Base-by-base conservation (phyloP, 2,329 filamentous ascomycete species). In the Aspergillus ochraceus region DNA sequence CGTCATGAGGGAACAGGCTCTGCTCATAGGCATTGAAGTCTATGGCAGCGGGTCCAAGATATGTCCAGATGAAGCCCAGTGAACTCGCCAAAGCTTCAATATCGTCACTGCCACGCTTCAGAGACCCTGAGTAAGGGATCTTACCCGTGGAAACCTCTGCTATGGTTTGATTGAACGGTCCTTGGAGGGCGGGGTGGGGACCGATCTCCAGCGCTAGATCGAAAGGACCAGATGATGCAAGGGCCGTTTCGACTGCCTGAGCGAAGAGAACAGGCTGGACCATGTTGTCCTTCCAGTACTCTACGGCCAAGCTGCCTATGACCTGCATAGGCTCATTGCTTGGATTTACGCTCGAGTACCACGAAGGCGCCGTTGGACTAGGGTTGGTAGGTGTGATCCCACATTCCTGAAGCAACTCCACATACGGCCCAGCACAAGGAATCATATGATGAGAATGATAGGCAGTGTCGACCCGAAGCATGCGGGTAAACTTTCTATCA, bases 381-480 rank as follows among this genome's bases (percentile, higher is more conserved):
- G 19, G 39, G 51, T 42, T 42, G n/a, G 39, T 36, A 20, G 32
- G 11, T 2, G 24, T 53, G 22, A 52, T 19, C 9, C 29, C n/a
- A 29, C 49, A 30, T 29, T 14, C 5, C 20, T 5, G 26, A 52
- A 24, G 49, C 6, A 32, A 30, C 4, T 52, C 22, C 49, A 19
- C 32, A 14, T 42, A 42, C 14, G 36, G 11, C 49, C n/a, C 26
- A 19, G 26, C n/a, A 52, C 26, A 26, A 19, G 51, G 30, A 10
- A 39, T n/a, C 52, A 54, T 54, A 29, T 54, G 52, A 24, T 46
- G 32, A n/a, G 52, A 54, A 22, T 54, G 52, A 46, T 45, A 54
- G n/a, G 52, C 52, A 9, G 10, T n/a, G 4, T 22, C 20, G 17
- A 54, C 52, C 12, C 24, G 24, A 19, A 54, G 52, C 20, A 24